Percentiles rank a stretch among this genome's conserved stretches.
phyloP scores from a whole-genome alignment of 352 stramenopile genomes.

The Phytopythium cucurbitacearum region DNA sequence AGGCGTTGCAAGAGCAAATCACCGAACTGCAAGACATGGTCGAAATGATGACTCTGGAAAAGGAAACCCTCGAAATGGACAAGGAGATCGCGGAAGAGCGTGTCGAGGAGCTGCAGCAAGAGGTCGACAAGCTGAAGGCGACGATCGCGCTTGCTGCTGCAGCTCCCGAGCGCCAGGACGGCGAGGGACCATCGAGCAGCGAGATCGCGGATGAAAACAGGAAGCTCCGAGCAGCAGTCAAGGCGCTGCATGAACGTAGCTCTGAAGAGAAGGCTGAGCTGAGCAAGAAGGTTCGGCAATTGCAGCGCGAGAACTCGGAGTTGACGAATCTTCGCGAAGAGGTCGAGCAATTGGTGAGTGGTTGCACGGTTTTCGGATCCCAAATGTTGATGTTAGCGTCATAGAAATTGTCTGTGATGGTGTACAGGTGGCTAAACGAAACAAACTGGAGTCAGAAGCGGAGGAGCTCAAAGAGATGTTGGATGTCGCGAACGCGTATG shows the following conservation, averaged over 20 bases:
- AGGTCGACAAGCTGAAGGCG: slow-evolving; percentile 75
- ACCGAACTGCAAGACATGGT: slow-evolving; percentile 78
- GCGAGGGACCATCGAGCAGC: background rate
- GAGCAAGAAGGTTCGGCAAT: slow-evolving; percentile 74
- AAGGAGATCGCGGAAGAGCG: slow-evolving; percentile 86
- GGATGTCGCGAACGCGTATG: slow-evolving; percentile 83
- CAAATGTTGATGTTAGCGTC: background rate
- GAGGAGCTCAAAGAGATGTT: slow-evolving; percentile 87
- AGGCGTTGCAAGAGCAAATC: slow-evolving; percentile 59
- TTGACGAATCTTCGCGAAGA: slow-evolving; percentile 59
- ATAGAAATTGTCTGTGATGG: background rate
- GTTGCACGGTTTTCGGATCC: slow-evolving; percentile 2
- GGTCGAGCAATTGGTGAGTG: slow-evolving; percentile 64
- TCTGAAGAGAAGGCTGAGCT: slow-evolving; percentile 79
- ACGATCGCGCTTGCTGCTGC: slow-evolving; percentile 43
- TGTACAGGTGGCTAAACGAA: slow-evolving; percentile 46
- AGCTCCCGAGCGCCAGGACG: slow-evolving; percentile 35
- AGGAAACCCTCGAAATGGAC: slow-evolving; percentile 86
- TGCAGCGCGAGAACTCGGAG: slow-evolving; percentile 68
- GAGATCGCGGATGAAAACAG: slow-evolving; percentile 78
- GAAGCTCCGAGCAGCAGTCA: slow-evolving; percentile 77
- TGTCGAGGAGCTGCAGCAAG: slow-evolving; percentile 61
- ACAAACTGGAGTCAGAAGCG: slow-evolving; percentile 48
- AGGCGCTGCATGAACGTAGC: slow-evolving; percentile 76
- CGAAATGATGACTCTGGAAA: slow-evolving; percentile 83